These are phyloP conservation scores for Vickermania spadyakhi DNA, from an alignment of 208 protist genomes.

Conservation along the genomic window DNA sequence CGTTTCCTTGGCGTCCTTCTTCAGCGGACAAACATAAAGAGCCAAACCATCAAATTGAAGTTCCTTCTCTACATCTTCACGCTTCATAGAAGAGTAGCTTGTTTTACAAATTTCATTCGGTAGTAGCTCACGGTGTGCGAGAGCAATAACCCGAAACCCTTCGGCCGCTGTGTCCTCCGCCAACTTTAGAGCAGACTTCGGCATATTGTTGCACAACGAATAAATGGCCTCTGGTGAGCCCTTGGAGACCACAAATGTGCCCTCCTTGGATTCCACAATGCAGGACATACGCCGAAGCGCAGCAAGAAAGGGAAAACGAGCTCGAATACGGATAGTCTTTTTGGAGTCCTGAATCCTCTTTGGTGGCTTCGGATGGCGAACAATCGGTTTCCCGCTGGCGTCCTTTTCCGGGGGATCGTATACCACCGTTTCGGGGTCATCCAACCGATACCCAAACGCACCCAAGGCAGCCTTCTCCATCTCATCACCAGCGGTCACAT, in stretches of 20 bases:
- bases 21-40: conserved; percentile 93
- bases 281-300: conserved; percentile 95
- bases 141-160: conserved; percentile 96
- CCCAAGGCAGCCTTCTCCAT: conserved; percentile 93
- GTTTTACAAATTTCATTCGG: conserved; percentile 26
- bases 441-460: conserved; percentile 83
- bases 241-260: conserved; percentile 86
- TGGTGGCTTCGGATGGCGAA: conserved; percentile 3
- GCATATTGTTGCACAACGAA: conserved; percentile 70
- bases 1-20: conserved; percentile 82
- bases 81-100: conserved; percentile 36
- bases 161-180: conserved; percentile 73
- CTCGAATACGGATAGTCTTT: conserved; percentile 65
- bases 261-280: conserved; percentile 50
- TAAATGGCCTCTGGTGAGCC: conserved; percentile 95
- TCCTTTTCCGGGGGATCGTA: conserved; percentile 33
- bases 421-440: conserved; percentile 54
- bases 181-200: conserved; percentile 71
- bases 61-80: conserved; percentile 84
- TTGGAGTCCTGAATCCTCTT: conserved; percentile 4
- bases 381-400: conserved; percentile 10
- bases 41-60: conserved; percentile 96
- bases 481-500: conserved; percentile 92
- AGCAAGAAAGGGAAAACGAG: conserved; percentile 93
- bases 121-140: conserved; percentile 85